Percentiles rank a stretch among this genome's conserved stretches.
phyloP scores from a whole-genome alignment of 768 basidiomycete species.

The Leccinum truebloodii region DNA sequence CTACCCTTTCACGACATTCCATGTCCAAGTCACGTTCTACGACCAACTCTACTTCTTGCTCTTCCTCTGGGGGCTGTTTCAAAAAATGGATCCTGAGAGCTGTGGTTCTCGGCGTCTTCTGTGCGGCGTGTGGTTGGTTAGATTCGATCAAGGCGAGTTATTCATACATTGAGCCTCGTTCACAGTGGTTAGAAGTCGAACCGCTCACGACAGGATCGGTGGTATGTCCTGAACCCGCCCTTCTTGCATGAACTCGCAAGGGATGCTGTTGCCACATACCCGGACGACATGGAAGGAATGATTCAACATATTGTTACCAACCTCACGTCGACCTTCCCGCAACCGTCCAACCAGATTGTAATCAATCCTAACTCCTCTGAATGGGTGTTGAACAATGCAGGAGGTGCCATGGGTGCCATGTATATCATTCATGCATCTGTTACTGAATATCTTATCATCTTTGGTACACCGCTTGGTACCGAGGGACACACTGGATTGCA shows the following conservation, averaged over 20 bases:
- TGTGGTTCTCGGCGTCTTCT: conserved; percentile 29
- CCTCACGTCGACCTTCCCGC: conserved; percentile 72
- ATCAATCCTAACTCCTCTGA: conserved; percentile 61
- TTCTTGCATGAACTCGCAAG: conserved; percentile 72
- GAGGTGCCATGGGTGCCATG: conserved; percentile 98
- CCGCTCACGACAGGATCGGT: conserved; percentile 57
- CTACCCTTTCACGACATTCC: conserved; percentile 3
- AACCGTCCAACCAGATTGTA: conserved; percentile 51
- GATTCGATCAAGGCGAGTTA: conserved; percentile 64
- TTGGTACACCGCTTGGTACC: conserved; percentile 94
- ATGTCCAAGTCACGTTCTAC: conserved; percentile 22
- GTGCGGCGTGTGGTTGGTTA: conserved; percentile 47
- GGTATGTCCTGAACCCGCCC: conserved; percentile 82
- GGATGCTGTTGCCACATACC: conserved; percentile 66
- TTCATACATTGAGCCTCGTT: background rate
- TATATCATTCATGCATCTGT: conserved; percentile 96
- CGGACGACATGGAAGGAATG: conserved; percentile 69
- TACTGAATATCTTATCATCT: conserved; percentile 96
- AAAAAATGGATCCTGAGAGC: conserved; percentile 37
- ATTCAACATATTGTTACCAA: conserved; percentile 80
- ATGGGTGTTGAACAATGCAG: conserved; percentile 97
- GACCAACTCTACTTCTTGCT: background rate
- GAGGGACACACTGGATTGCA: conserved; percentile 95
- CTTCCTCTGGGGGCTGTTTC: conserved; percentile 9
- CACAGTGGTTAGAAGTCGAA: background rate